Evolutionary conservation across 2,329 filamentous ascomycete species (phyloP).

Genomic region (Periconia sp.): DNA sequence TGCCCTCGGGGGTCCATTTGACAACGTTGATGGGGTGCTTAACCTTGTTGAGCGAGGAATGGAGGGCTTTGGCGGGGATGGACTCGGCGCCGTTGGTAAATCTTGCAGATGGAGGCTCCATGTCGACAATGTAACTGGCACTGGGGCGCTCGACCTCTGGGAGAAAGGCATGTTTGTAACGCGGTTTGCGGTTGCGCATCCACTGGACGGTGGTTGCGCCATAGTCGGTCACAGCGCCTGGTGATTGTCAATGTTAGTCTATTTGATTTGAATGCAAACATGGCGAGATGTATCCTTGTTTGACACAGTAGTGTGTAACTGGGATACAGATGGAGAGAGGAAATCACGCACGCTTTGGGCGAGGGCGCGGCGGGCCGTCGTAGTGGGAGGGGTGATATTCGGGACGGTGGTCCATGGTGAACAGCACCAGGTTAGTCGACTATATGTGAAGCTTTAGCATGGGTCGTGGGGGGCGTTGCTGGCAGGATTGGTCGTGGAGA

Average conservation of each 20-base stretch:
- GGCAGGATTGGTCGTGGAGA: neutral
- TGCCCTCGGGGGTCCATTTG: conserved; percentile 94
- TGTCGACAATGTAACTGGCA: conserved; percentile 87
- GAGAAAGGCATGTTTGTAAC: conserved; percentile 69
- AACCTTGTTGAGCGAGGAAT: conserved; percentile 98
- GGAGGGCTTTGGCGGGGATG: conserved; percentile 90
- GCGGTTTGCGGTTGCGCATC: conserved; percentile 79
- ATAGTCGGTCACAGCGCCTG: conserved; percentile 91
- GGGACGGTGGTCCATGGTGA: conserved; percentile 35
- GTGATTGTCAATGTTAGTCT: neutral
- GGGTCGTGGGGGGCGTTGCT: neutral
- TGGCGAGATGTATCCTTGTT: too few relatives aligned
- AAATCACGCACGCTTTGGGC: conserved; percentile 38
- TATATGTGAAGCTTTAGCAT: neutral
- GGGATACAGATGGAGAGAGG: neutral
- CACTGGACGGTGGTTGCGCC: conserved; percentile 87
- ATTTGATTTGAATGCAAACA: neutral
- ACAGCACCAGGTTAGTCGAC: neutral
- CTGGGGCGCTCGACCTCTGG: conserved; percentile 84
- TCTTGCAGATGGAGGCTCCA: conserved; percentile 81
- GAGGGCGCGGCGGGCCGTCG: conserved; percentile 35
- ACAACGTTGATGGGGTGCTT: conserved; percentile 98
- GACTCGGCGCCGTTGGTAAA: conserved; percentile 76
- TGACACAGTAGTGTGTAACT: neutral
- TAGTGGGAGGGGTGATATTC: conserved; percentile 39